A percentile compares a stretch with the other conserved stretches of the same genome.
Conservation (phyloP, 1,284 basidiomycete genomes). For the Grifola frondosa region DNA sequence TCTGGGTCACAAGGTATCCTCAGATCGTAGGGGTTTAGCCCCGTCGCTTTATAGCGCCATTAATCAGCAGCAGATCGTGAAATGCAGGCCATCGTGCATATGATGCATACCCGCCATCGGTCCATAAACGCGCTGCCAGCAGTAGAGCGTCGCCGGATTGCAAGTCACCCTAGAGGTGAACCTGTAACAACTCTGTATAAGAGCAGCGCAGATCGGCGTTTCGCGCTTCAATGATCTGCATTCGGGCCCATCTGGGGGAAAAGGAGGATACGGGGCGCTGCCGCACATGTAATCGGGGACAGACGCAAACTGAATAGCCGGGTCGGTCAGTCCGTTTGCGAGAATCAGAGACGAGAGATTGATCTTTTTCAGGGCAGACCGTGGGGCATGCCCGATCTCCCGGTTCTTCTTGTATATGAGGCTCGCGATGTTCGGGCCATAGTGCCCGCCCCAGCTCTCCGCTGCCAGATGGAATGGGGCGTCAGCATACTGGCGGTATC, state of each 20-base stretch:
- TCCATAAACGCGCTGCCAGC: conserved; percentile 55
- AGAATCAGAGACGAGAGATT: conserved; percentile 80
- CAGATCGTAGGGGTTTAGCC: conserved; percentile 82
- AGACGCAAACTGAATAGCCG: conserved; percentile 69
- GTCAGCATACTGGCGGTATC: conserved; percentile 67
- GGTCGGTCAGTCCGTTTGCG: conserved; percentile 82
- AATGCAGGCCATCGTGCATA: background rate
- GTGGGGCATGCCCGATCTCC: conserved; percentile 41
- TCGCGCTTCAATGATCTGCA: conserved; percentile 65
- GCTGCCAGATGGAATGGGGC: conserved; percentile 72
- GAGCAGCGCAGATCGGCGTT: conserved; percentile 59
- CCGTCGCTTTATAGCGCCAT: conserved; percentile 64
- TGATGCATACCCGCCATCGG: conserved; percentile 53
- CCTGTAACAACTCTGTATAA: conserved; percentile 64
- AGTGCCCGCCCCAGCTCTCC: conserved; percentile 81
- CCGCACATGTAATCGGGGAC: conserved; percentile 83
- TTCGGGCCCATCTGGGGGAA: conserved; percentile 62
- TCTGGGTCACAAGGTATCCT: conserved; percentile 70
- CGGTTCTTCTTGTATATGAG: conserved; percentile 78
- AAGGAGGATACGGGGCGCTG: conserved; percentile 64
- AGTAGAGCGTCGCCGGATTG: conserved; percentile 62
- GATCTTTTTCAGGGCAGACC: conserved; percentile 50
- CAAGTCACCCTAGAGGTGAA: conserved; percentile 59
- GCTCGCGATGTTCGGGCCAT: conserved; percentile 76
- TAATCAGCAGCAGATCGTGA: conserved; percentile 1